A percentile compares a stretch with the other conserved stretches of the same genome.
phyloP scores from a whole-genome alignment of 2,329 filamentous ascomycete species.

The Ascochyta lentis region DNA sequence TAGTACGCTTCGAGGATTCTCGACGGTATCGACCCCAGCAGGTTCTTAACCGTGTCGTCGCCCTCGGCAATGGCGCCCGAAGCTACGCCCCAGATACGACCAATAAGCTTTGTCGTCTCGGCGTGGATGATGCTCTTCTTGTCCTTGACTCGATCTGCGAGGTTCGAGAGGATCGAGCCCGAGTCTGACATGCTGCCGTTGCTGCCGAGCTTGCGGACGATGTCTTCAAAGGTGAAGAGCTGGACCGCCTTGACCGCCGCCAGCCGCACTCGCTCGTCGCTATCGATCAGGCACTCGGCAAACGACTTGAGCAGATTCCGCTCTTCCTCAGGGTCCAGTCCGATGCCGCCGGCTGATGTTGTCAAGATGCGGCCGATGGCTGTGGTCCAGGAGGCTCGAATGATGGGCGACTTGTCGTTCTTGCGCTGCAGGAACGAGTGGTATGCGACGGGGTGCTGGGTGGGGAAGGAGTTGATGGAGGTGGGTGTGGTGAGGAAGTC shows the following conservation, averaged over 20 bases:
- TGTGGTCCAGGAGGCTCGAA: slow-evolving; percentile 86
- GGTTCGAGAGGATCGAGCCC: slow-evolving; percentile 78
- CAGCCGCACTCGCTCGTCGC: slow-evolving; percentile 88
- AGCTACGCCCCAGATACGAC: slow-evolving; percentile 91
- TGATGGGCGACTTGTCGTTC: slow-evolving; percentile 83
- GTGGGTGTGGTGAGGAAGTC: slow-evolving; percentile 80
- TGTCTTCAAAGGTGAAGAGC: slow-evolving; percentile 78
- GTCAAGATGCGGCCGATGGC: slow-evolving; percentile 83
- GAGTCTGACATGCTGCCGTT: slow-evolving; percentile 76
- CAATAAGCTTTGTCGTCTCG: slow-evolving; percentile 84
- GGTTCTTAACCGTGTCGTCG: slow-evolving; percentile 74
- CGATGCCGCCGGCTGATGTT: slow-evolving; percentile 91
- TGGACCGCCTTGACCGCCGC: slow-evolving; percentile 87
- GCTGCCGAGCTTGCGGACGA: slow-evolving; percentile 80
- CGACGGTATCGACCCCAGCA: slow-evolving; percentile 83
- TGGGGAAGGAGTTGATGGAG: slow-evolving; percentile 87
- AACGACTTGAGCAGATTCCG: slow-evolving; percentile 74
- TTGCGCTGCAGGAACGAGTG: slow-evolving; percentile 83
- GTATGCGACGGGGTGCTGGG: slow-evolving; percentile 79
- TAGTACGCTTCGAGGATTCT: slow-evolving; percentile 88
- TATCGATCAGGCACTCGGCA: slow-evolving; percentile 82
- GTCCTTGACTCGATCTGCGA: slow-evolving; percentile 90
- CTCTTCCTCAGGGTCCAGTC: slow-evolving; percentile 84
- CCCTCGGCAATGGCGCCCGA: slow-evolving; percentile 84
- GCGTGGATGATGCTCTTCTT: slow-evolving; percentile 80